Percentiles rank a stretch among this genome's conserved stretches.
These are phyloP conservation scores for Lasiosphaeris hirsuta DNA, from an alignment of 495 filamentous ascomycete genomes.

Conservation along the genomic window DNA sequence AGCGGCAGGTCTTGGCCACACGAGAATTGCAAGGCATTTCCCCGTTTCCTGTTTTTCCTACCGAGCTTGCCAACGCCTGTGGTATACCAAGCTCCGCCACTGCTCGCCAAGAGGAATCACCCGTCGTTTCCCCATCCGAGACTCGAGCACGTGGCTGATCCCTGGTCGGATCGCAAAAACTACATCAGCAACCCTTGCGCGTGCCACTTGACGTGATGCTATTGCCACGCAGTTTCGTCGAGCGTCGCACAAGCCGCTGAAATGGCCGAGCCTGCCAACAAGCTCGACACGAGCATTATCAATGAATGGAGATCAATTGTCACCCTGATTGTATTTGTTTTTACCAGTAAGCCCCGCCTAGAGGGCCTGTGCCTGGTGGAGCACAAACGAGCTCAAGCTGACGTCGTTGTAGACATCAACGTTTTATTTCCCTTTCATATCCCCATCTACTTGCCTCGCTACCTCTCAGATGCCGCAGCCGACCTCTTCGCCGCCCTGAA, in stretches of 20 bases:
- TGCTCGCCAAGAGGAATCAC: constrained; percentile 1
- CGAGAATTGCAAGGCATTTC: no score
- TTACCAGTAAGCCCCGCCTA: constrained; percentile 65
- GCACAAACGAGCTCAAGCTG: no score
- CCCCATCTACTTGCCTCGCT: constrained; percentile 52
- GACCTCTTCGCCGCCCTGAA: constrained; percentile 44
- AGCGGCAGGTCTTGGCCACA: no score
- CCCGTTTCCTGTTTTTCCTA: no score
- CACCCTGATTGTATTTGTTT: constrained; percentile 60
- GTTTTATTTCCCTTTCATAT: constrained; percentile 64
- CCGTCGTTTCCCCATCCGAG: neutral
- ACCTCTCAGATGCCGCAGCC: constrained; percentile 39
- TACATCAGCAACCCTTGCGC: constrained; percentile 1
- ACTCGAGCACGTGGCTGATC: constrained; percentile 2
- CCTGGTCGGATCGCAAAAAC: constrained; percentile 5
- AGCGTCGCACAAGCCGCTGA: constrained; percentile 7
- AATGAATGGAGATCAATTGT: constrained; percentile 59
- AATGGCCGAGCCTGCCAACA: constrained; percentile 25
- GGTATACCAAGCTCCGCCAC: constrained; percentile 8
- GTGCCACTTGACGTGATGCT: neutral
- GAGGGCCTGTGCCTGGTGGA: no score
- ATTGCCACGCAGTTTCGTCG: neutral
- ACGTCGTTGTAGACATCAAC: constrained; percentile 47
- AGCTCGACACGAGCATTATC: constrained; percentile 51
- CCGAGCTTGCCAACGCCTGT: no score